Evolutionary conservation across 2,329 filamentous ascomycete species (phyloP).

Genomic region (Falciphora oryzae): DNA sequence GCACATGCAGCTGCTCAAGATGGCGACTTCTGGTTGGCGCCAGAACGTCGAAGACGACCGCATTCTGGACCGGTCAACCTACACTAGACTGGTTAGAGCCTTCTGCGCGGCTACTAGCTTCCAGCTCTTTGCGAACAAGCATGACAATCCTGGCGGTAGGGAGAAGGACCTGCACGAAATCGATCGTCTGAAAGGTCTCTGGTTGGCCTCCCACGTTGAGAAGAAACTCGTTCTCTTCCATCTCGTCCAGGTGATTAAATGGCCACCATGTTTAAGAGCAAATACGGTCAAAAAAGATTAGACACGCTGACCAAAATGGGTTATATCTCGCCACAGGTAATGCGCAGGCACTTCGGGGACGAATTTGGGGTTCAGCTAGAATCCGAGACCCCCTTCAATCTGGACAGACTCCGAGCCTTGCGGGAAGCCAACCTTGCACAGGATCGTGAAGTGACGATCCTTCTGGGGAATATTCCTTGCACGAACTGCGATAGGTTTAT

Average conservation of each 20-base stretch:
- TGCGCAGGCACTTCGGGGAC: not conserved
- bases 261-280: not conserved
- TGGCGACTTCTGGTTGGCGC: slow-evolving; percentile 3
- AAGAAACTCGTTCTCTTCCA: not conserved
- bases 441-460: not conserved
- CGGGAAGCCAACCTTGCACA: not conserved
- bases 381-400: not conserved
- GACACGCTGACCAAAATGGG: not conserved
- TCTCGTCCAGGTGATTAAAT: not conserved
- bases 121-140: not conserved
- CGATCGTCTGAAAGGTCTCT: not conserved
- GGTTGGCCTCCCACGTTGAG: slow-evolving; percentile 2
- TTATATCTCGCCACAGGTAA: not conserved
- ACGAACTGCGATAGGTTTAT: not conserved
- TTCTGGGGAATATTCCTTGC: not conserved
- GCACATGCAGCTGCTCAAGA: not conserved
- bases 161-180: not conserved
- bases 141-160: not conserved
- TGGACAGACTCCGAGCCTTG: not conserved
- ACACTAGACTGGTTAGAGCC: not conserved
- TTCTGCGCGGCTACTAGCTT: not conserved
- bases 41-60: not conserved
- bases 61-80: not conserved
- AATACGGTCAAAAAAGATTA: not conserved
- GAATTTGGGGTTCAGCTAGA: not conserved